Percentiles rank a stretch among this genome's conserved stretches.
These are phyloP conservation scores for Stromatinia cepivora DNA, from an alignment of 2,329 filamentous ascomycete species.

Conservation along the genomic window DNA sequence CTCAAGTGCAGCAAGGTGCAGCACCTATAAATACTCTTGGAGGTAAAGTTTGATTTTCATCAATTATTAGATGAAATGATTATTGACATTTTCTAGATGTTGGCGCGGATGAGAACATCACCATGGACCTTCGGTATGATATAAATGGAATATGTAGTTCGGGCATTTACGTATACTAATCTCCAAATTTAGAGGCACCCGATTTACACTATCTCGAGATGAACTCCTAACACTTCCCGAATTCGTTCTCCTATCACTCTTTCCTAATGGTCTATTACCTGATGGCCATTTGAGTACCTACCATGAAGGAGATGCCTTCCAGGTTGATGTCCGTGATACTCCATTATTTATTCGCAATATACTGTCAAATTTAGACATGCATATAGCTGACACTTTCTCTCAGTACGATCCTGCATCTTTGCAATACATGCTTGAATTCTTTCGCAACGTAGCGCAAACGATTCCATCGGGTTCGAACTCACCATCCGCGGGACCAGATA, in stretches of 20 bases:
- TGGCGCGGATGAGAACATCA: conserved; percentile 89
- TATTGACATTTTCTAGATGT: conserved; percentile 56
- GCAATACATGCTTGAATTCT: conserved; percentile 99
- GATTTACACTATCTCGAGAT: conserved; percentile 91
- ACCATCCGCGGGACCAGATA: conserved; percentile 63
- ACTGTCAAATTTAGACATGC: conserved; percentile 44
- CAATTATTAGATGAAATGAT: conserved; percentile 8
- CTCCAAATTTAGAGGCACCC: conserved; percentile 67
- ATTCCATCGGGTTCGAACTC: conserved; percentile 75
- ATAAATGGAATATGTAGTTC: conserved; percentile 1
- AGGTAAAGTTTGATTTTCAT: conserved; percentile 55
- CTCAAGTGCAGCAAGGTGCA: conserved; percentile 90
- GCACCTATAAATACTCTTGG: conserved; percentile 86
- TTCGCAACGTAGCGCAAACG: conserved; percentile 93
- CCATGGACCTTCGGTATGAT: conserved; percentile 86
- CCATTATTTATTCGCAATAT: conserved; percentile 37
- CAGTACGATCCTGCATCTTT: conserved; percentile 96
- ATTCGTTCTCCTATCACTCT: conserved; percentile 95
- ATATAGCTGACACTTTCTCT: conserved; percentile 47
- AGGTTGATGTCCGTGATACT: conserved; percentile 81
- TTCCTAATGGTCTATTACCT: conserved; percentile 96
- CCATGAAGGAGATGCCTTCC: conserved; percentile 89
- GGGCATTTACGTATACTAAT: conserved; percentile 38
- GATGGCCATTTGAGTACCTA: conserved; percentile 95
- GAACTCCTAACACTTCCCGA: conserved; percentile 94